Evolutionary conservation across 2,329 filamentous ascomycete genomes (phyloP).

Genomic region (Neofusicoccum cordaticola): DNA sequence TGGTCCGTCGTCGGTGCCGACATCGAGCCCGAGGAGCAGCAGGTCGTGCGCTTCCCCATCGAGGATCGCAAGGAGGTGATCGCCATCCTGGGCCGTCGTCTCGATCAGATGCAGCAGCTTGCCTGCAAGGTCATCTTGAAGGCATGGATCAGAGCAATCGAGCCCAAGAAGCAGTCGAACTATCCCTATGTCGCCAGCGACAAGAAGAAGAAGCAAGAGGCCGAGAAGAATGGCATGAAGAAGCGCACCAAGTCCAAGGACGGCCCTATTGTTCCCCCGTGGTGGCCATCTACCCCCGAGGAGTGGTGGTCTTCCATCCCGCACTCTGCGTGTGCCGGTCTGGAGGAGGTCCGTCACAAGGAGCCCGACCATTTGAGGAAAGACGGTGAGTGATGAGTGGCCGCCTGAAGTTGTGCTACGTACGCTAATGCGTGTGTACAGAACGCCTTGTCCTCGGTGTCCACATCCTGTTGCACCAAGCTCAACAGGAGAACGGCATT

Average conservation of each 20-base stretch:
- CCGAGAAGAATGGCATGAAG: background rate
- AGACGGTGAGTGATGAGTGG: conserved; percentile 47
- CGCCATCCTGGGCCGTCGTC: conserved; percentile 35
- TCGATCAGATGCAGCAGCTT: conserved; percentile 67
- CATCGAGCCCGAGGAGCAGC: conserved; percentile 1
- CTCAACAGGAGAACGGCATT: conserved; percentile 5
- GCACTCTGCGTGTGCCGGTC: background rate
- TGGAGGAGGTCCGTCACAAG: conserved; percentile 57
- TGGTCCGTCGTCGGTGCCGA: conserved; percentile 10
- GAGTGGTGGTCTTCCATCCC: conserved; percentile 14
- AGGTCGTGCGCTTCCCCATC: conserved; percentile 2
- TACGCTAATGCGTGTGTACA: background rate
- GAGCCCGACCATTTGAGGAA: conserved; percentile 73
- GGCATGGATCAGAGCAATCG: conserved; percentile 71
- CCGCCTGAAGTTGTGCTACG: background rate
- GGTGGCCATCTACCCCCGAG: conserved; percentile 31
- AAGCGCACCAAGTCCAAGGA: conserved; percentile 41
- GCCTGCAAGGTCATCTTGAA: conserved; percentile 72
- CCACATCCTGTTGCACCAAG: conserved; percentile 14
- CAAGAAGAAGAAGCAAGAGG: conserved; percentile 45
- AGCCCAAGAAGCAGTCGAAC: conserved; percentile 73
- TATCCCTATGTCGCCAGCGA: conserved; percentile 69
- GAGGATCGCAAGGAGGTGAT: conserved; percentile 7
- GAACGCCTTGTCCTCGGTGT: conserved; percentile 17
- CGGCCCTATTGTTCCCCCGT: conserved; percentile 30